Percentiles rank a stretch among this genome's conserved stretches.
Conservation (phyloP, 257 asterid genomes). For the Plectranthus barbatus region DNA sequence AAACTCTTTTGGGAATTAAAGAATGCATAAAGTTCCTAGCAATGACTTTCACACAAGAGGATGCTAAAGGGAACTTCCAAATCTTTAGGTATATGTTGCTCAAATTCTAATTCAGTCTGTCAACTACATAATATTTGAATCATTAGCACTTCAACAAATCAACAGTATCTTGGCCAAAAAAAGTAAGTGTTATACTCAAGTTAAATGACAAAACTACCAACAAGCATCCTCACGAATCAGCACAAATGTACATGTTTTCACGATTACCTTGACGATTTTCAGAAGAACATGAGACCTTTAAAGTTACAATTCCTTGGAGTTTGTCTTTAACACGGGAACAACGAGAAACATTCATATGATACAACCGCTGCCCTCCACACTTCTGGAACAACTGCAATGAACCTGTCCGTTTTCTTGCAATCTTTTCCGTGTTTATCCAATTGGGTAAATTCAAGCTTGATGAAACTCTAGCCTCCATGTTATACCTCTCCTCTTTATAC, state of each 20-base stretch:
- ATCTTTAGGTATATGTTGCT: background rate
- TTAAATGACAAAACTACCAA: background rate
- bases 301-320: conserved; percentile 14
- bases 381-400: conserved; percentile 34
- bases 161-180: background rate
- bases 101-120: background rate
- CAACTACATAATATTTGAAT: background rate
- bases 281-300: conserved; percentile 56
- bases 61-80: background rate
- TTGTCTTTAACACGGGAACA: conserved; percentile 22
- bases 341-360: conserved; percentile 23
- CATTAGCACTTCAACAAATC: background rate
- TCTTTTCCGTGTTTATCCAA: conserved; percentile 25
- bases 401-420: conserved; percentile 28
- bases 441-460: conserved; percentile 37
- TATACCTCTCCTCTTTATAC: conserved; percentile 6
- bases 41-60: background rate
- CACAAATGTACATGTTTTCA: background rate
- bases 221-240: background rate
- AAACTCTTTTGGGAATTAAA: background rate
- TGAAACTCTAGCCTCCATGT: conserved; percentile 53
- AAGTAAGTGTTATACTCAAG: background rate
- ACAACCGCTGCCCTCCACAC: conserved; percentile 15
- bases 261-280: conserved; percentile 52
- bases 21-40: background rate